phyloP scores from a whole-genome alignment of 2,329 filamentous ascomycete genomes.

The Calcarisporium arbuscula region DNA sequence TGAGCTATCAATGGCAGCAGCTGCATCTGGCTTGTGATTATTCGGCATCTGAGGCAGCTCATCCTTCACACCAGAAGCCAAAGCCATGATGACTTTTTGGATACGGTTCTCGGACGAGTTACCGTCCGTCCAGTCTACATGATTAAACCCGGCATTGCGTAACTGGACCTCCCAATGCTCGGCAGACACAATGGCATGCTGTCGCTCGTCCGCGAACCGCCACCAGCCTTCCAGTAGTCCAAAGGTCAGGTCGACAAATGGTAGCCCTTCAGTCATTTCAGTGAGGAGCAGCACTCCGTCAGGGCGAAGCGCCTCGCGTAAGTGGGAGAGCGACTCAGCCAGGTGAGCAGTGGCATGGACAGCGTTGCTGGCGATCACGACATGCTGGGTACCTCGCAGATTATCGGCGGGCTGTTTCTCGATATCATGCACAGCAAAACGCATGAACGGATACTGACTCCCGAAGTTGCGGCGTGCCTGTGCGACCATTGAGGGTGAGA shows the following conservation, averaged over 20 bases:
- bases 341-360: slow-evolving; percentile 31
- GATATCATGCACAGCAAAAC: too few relatives aligned
- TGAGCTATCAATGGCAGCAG: neutral
- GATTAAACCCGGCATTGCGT: slow-evolving; percentile 7
- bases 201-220: slow-evolving; percentile 12
- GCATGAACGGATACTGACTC: too few relatives aligned
- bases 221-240: slow-evolving; percentile 29
- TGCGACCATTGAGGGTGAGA: too few relatives aligned
- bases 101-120: slow-evolving; percentile 1
- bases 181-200: slow-evolving; percentile 1
- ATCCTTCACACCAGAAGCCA: slow-evolving; percentile 2
- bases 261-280: slow-evolving; percentile 7
- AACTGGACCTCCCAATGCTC: slow-evolving; percentile 2
- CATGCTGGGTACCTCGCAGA: slow-evolving; percentile 16
- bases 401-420: slow-evolving; percentile 11
- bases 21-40: neutral
- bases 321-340: too few relatives aligned
- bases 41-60: too few relatives aligned
- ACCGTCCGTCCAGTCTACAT: slow-evolving; percentile 11
- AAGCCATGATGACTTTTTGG: slow-evolving; percentile 7
- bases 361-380: slow-evolving; percentile 27
- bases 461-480: too few relatives aligned
- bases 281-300: too few relatives aligned
- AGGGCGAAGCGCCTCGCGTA: too few relatives aligned
- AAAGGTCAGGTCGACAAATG: slow-evolving; percentile 23